phyloP scores from a whole-genome alignment of 345 rosid genomes.

The Dipteronia sinensis region DNA sequence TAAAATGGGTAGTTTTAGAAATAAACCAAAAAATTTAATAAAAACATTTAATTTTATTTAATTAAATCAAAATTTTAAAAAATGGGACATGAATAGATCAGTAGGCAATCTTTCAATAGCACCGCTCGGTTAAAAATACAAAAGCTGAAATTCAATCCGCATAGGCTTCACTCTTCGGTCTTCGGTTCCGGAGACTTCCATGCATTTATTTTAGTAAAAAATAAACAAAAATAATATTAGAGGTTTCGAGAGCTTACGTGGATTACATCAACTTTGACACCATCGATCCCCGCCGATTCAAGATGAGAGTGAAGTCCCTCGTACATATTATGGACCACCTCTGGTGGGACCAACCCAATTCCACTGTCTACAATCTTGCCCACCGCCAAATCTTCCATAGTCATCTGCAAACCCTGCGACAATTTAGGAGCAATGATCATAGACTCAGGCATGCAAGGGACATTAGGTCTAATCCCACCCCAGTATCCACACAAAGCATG shows the following conservation, averaged over 20 bases:
- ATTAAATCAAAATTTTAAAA: no score
- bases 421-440: conserved; percentile 29
- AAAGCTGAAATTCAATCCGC: no score
- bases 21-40: no score
- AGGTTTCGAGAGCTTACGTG: conserved; percentile 35
- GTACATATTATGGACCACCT: conserved; percentile 33
- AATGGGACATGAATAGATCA: no score
- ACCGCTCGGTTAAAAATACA: no score
- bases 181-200: no score
- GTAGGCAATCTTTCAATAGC: no score
- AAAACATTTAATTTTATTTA: no score
- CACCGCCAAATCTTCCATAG: conserved; percentile 51
- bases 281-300: conserved; percentile 35
- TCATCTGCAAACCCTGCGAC: conserved; percentile 34
- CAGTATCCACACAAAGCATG: conserved; percentile 50
- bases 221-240: background rate
- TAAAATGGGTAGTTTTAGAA: no score
- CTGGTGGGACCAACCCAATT: conserved; percentile 41
- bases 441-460: conserved; percentile 31
- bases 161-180: no score
- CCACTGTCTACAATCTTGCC: conserved; percentile 38
- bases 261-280: conserved; percentile 47
- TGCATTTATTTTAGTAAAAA: no score
- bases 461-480: conserved; percentile 42
- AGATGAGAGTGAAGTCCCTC: conserved; percentile 43